These are phyloP conservation scores for Orychophragmus violaceus DNA, from an alignment of 345 rosid genomes.

Conservation along the genomic window DNA sequence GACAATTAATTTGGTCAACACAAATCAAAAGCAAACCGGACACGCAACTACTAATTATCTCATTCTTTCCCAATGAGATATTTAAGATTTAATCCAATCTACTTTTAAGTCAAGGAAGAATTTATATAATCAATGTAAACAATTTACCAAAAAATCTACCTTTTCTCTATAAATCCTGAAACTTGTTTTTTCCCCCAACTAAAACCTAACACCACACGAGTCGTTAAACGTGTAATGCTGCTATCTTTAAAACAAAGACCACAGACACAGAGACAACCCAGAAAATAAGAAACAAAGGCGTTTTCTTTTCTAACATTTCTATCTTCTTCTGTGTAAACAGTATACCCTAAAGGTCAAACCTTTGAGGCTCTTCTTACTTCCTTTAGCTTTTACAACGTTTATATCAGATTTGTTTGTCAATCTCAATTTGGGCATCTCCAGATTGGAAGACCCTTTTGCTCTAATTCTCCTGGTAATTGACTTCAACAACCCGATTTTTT, in stretches of 20 bases:
- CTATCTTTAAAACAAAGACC: conserved; percentile 23
- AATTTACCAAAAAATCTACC: no score
- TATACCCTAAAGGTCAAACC: conserved; percentile 27
- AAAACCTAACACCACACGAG: conserved; percentile 23
- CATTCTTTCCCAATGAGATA: background rate
- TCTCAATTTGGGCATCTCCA: conserved; percentile 14
- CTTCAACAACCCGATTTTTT: background rate
- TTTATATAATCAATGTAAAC: no score
- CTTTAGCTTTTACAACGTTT: conserved; percentile 12
- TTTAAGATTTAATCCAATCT: no score
- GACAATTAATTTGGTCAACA: conserved; percentile 14
- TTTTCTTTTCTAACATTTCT: background rate
- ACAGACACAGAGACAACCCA: conserved; percentile 8
- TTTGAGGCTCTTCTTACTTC: conserved; percentile 3
- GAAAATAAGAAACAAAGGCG: background rate
- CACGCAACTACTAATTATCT: conserved; percentile 18
- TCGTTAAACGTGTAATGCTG: no score
- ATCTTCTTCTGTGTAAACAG: conserved; percentile 22
- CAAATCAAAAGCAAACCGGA: conserved; percentile 1
- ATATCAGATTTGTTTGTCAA: background rate
- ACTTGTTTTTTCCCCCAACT: no score
- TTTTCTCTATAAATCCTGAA: no score
- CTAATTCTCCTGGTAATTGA: conserved; percentile 29
- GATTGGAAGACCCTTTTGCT: conserved; percentile 4
- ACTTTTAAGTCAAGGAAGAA: no score